Percentiles rank a stretch among this genome's conserved stretches.
These are phyloP conservation scores for Tulasnella sp. DNA, from an alignment of 768 basidiomycete genomes.

Conservation along the genomic window DNA sequence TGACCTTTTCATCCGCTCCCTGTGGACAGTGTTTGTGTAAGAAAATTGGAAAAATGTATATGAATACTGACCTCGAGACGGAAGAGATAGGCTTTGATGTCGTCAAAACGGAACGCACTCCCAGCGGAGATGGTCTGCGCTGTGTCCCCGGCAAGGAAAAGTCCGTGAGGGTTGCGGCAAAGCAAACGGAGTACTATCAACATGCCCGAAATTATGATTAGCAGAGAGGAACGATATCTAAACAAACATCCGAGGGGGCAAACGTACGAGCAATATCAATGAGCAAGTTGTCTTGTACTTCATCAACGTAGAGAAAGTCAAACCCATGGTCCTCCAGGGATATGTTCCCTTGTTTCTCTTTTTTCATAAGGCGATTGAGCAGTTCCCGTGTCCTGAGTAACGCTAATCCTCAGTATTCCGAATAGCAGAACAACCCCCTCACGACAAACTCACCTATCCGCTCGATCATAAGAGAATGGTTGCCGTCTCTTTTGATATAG, in stretches of 20 bases:
- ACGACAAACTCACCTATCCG: constrained; percentile 38
- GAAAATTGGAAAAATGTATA: neutral
- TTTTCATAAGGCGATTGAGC: constrained; percentile 42
- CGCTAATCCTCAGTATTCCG: too few relatives aligned
- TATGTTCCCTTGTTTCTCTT: constrained; percentile 23
- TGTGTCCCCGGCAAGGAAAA: constrained; percentile 73
- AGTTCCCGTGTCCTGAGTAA: neutral
- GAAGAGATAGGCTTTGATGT: constrained; percentile 53
- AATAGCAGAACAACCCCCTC: neutral
- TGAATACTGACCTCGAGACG: constrained; percentile 39
- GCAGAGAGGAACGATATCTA: neutral
- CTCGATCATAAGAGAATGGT: constrained; percentile 38
- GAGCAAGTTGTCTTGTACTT: constrained; percentile 58
- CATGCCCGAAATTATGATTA: neutral
- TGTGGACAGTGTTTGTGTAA: neutral
- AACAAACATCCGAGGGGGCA: neutral
- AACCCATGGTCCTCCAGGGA: constrained; percentile 28
- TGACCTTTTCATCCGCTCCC: neutral
- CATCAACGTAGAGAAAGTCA: constrained; percentile 59
- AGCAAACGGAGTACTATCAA: constrained; percentile 45
- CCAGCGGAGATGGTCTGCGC: constrained; percentile 67
- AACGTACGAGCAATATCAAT: constrained; percentile 47
- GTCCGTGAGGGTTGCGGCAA: constrained; percentile 48
- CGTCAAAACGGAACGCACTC: constrained; percentile 58
- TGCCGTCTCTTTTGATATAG: constrained; percentile 38